Conservation (phyloP, 1,284 basidiomycete genomes). For the Ustilago esculenta region DNA sequence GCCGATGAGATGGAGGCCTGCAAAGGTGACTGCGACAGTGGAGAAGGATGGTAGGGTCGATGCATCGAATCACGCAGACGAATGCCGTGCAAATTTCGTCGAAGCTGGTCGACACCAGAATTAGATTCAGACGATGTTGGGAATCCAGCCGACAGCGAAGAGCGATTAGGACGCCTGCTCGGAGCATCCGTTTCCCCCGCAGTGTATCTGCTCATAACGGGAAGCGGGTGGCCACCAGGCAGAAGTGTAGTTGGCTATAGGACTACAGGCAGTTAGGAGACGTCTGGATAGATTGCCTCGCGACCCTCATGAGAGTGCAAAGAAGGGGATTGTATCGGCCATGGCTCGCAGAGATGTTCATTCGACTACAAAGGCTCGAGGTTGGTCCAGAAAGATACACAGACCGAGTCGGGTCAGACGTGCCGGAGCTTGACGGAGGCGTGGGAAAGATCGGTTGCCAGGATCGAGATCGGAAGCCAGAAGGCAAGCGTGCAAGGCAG, state of each 20-base stretch:
- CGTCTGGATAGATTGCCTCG: background rate
- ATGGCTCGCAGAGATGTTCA: conserved; percentile 8
- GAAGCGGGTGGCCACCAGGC: background rate
- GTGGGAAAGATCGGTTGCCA: conserved; percentile 1
- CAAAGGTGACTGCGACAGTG: conserved; percentile 37
- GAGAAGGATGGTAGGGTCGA: conserved; percentile 40
- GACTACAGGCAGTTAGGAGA: background rate
- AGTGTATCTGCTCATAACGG: conserved; percentile 7
- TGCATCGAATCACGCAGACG: conserved; percentile 21
- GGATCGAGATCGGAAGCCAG: background rate
- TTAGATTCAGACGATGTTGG: too few species aligned
- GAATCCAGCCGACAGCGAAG: background rate
- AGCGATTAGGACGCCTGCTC: background rate
- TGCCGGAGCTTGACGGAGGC: background rate
- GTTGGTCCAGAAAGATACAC: background rate
- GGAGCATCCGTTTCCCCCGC: background rate
- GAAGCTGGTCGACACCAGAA: conserved; percentile 14
- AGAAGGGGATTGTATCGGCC: background rate
- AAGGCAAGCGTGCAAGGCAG: conserved; percentile 1
- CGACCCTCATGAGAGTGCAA: background rate
- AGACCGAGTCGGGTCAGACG: background rate
- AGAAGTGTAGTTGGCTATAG: too few species aligned
- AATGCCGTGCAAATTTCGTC: conserved; percentile 15
- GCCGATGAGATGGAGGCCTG: conserved; percentile 45
- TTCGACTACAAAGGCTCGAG: too few species aligned